Percentiles rank a stretch among this genome's conserved stretches.
These are phyloP conservation scores for Omphalea diandra DNA, from an alignment of 441 rosid genomes.

Conservation along the genomic window DNA sequence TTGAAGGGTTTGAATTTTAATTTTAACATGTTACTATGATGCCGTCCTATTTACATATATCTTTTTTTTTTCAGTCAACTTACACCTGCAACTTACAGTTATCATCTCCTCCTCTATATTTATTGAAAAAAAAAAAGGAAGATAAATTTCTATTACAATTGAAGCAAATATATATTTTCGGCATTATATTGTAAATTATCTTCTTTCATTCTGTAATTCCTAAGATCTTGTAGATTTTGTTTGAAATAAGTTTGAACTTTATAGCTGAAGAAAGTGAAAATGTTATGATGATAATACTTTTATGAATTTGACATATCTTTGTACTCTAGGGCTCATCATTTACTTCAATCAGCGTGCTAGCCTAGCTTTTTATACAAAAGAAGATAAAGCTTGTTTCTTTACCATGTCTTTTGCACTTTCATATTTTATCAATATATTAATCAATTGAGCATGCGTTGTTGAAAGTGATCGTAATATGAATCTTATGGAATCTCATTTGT, in stretches of 20 bases:
- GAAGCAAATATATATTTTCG: not conserved
- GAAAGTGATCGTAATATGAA: not conserved
- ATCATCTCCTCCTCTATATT: no score
- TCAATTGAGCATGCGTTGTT: conserved; percentile 5
- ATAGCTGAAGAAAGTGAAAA: no score
- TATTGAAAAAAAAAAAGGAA: not conserved
- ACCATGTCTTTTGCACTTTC: not conserved
- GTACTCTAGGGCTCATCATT: not conserved
- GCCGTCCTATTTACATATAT: not conserved
- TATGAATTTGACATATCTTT: not conserved
- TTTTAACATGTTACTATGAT: not conserved
- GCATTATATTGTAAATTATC: no score
- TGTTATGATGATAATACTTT: not conserved
- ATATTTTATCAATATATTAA: not conserved
- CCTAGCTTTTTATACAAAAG: not conserved
- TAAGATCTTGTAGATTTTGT: no score
- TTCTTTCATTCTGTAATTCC: not conserved
- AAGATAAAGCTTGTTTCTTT: not conserved
- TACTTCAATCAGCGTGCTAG: not conserved
- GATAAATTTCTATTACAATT: no score
- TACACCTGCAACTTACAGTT: not conserved
- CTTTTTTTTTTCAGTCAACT: not conserved
- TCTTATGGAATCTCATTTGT: not conserved
- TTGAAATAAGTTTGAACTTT: not conserved
- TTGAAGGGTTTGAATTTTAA: not conserved